phyloP scores from a whole-genome alignment of 768 basidiomycete species.

The Xanthoconium purpureum region DNA sequence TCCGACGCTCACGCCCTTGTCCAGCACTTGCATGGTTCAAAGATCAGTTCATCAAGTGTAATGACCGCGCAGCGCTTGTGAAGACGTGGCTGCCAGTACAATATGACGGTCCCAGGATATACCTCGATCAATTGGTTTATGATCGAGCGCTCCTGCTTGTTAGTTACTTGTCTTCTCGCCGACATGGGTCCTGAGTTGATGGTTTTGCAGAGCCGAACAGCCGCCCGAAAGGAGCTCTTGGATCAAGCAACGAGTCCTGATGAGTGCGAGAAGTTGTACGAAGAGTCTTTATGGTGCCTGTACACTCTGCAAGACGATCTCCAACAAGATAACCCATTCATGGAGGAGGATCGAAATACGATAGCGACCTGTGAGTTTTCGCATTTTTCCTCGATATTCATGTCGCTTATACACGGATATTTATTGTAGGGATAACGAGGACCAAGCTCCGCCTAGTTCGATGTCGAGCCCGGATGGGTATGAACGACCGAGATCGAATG shows the following conservation, averaged over 20 bases:
- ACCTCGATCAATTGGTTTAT: conserved; percentile 88
- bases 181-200: not conserved
- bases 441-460: conserved; percentile 81
- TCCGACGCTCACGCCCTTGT: conserved; percentile 4
- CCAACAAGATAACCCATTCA: conserved; percentile 77
- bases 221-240: conserved; percentile 85
- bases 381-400: not conserved
- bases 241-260: conserved; percentile 72
- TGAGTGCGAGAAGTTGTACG: conserved; percentile 92
- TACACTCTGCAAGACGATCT: conserved; percentile 90
- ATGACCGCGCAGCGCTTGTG: conserved; percentile 83
- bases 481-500: conserved; percentile 70
- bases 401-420: not conserved
- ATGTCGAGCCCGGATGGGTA: conserved; percentile 72
- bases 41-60: conserved; percentile 90
- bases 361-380: conserved; percentile 65
- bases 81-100: conserved; percentile 86
- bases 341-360: conserved; percentile 78
- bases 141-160: conserved; percentile 88
- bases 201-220: conserved; percentile 73
- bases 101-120: conserved; percentile 77
- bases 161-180: conserved; percentile 28
- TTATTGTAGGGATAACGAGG: conserved; percentile 68
- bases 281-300: conserved; percentile 91
- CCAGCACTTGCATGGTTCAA: conserved; percentile 87